Evolutionary conservation across 2,329 filamentous ascomycete genomes (phyloP).

Genomic region (Lachnellula hyalina): DNA sequence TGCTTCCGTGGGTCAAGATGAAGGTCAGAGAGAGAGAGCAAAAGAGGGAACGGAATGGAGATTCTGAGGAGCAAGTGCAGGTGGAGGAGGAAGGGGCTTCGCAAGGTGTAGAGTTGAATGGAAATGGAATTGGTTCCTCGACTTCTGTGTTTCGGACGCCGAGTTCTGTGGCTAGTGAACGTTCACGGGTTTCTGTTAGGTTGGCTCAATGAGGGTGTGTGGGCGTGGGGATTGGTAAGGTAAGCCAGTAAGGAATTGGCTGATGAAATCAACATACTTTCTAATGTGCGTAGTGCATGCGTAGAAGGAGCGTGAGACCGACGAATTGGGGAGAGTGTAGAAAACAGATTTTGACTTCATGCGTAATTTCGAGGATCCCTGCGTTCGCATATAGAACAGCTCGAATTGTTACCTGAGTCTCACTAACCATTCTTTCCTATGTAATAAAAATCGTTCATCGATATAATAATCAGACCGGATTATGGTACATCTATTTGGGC

Average conservation of each 20-base stretch:
- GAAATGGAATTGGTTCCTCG: constrained; percentile 49
- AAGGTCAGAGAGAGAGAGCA: constrained; percentile 28
- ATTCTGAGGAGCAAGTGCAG: constrained; percentile 5
- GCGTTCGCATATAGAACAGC: background rate
- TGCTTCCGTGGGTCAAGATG: constrained; percentile 50
- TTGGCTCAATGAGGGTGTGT: background rate
- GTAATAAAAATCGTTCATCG: too few species aligned
- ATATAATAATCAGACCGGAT: too few species aligned
- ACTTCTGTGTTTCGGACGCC: constrained; percentile 60
- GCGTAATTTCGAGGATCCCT: background rate
- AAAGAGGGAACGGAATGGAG: constrained; percentile 3
- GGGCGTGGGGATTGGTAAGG: background rate
- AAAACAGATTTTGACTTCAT: background rate
- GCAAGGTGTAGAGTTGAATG: constrained; percentile 38
- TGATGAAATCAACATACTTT: too few species aligned
- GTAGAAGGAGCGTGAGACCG: background rate
- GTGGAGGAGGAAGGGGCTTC: constrained; percentile 10
- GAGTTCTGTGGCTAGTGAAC: constrained; percentile 28
- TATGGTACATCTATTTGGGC: too few species aligned
- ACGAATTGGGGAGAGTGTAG: background rate
- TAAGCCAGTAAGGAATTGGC: too few species aligned
- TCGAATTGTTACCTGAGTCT: background rate
- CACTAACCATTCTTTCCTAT: too few species aligned
- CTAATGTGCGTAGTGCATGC: background rate
- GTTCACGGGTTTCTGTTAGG: background rate